Conservation (phyloP, 2,329 filamentous ascomycete genomes). For the Penicillium janthinellum region DNA sequence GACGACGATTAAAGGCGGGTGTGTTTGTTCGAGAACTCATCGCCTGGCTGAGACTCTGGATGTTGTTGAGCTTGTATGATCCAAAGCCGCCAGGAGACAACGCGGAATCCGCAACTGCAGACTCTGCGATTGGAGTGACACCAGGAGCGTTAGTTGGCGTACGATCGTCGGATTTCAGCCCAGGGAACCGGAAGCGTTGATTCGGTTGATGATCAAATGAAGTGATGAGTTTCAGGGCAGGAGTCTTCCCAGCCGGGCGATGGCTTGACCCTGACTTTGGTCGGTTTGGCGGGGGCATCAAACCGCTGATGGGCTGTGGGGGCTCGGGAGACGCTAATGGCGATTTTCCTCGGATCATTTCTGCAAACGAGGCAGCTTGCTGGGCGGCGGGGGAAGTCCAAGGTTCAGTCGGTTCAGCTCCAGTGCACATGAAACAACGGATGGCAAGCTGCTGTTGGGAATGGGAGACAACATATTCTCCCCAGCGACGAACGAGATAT, state of each 20-base stretch:
- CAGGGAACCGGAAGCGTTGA: constrained; percentile 64
- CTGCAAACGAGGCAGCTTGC: constrained; percentile 52
- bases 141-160: constrained; percentile 77
- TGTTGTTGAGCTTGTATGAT: constrained; percentile 57
- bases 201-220: constrained; percentile 64
- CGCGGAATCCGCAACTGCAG: constrained; percentile 62
- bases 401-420: constrained; percentile 77
- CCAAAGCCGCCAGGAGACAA: constrained; percentile 69
- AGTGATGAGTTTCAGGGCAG: constrained; percentile 87
- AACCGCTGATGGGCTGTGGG: constrained; percentile 47
- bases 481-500: constrained; percentile 89
- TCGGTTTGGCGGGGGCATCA: constrained; percentile 28
- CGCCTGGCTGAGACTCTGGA: constrained; percentile 69
- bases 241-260: constrained; percentile 70
- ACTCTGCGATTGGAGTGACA: constrained; percentile 85
- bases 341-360: constrained; percentile 29
- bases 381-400: constrained; percentile 85
- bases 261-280: constrained; percentile 54
- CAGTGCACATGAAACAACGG: constrained; percentile 88
- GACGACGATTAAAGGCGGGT: constrained; percentile 62
- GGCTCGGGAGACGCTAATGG: constrained; percentile 58
- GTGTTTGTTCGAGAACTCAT: constrained; percentile 66
- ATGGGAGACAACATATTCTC: constrained; percentile 83
- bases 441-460: constrained; percentile 89
- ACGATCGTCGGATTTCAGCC: constrained; percentile 55